Evolutionary conservation across 2,329 filamentous ascomycete species (phyloP).

Genomic region (Nigrospora osmanthi): DNA sequence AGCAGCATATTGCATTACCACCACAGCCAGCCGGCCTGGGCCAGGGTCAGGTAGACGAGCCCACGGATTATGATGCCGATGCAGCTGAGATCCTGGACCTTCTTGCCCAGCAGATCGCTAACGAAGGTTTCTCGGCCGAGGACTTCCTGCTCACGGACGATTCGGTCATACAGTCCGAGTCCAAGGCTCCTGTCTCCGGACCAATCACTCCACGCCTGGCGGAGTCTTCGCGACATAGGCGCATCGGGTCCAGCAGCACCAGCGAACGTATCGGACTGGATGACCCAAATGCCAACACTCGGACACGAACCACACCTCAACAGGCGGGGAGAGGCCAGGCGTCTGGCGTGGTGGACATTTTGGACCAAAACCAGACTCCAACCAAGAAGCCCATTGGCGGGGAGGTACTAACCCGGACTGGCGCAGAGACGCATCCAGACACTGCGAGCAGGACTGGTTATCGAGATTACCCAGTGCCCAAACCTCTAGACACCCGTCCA

Average conservation of each 20-base stretch:
- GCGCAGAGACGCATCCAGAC: no score
- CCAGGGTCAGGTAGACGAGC: background rate
- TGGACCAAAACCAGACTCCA: no score
- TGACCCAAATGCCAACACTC: no score
- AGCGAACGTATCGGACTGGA: background rate
- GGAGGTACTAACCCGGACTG: no score
- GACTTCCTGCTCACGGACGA: slow-evolving; percentile 3
- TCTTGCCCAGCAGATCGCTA: background rate
- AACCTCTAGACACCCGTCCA: no score
- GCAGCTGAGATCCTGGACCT: background rate
- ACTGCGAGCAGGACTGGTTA: no score
- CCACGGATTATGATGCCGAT: background rate
- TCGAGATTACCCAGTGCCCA: no score
- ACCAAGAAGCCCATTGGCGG: no score
- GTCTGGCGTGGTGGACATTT: no score
- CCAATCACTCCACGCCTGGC: background rate
- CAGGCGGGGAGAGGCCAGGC: no score
- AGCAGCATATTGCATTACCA: background rate
- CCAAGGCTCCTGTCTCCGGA: background rate
- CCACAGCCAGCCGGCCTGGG: background rate
- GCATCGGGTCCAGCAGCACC: slow-evolving; percentile 3
- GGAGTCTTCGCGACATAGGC: background rate
- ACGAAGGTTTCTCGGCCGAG: slow-evolving; percentile 4
- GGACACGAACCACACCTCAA: no score
- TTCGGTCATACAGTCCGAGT: background rate